Conservation (phyloP, 176 grass and related monocot species). For the Lolium perenne region DNA sequence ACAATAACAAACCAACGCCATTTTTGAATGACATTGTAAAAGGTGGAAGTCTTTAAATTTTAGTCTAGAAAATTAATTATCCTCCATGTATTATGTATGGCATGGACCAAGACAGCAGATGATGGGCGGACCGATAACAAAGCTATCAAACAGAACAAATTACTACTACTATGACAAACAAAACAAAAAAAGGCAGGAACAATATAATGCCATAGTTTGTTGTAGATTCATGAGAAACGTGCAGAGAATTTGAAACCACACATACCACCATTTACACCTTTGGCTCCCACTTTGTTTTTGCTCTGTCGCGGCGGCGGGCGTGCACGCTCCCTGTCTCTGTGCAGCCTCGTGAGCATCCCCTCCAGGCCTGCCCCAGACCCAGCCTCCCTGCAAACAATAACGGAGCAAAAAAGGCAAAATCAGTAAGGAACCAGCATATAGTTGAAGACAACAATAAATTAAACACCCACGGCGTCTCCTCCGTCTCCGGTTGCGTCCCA, state of each 20-base stretch:
- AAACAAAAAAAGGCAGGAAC: not conserved
- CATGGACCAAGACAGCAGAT: not conserved
- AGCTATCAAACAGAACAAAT: not conserved
- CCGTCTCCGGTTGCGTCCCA: constrained; percentile 8
- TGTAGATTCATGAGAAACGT: not conserved
- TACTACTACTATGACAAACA: not conserved
- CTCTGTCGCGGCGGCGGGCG: not conserved
- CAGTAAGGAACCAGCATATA: not conserved
- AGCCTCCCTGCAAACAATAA: constrained; percentile 37
- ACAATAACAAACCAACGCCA: not conserved
- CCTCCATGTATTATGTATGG: not conserved
- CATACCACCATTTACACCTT: constrained; percentile 39
- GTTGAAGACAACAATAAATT: not conserved
- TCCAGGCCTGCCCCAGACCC: constrained; percentile 36
- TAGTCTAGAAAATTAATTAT: constrained; percentile 1
- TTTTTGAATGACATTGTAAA: not conserved
- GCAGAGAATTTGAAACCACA: not conserved
- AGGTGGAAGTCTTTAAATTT: not conserved
- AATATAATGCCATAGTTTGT: not conserved
- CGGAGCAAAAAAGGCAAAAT: too few species aligned
- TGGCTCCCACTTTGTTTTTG: not conserved
- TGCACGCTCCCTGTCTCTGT: constrained; percentile 47
- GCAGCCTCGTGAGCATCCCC: constrained; percentile 58
- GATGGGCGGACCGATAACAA: not conserved
- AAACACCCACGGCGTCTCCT: constrained; percentile 35